Base-by-base conservation (phyloP, 2,329 filamentous ascomycete species). In the Sarocladium kiliense region DNA sequence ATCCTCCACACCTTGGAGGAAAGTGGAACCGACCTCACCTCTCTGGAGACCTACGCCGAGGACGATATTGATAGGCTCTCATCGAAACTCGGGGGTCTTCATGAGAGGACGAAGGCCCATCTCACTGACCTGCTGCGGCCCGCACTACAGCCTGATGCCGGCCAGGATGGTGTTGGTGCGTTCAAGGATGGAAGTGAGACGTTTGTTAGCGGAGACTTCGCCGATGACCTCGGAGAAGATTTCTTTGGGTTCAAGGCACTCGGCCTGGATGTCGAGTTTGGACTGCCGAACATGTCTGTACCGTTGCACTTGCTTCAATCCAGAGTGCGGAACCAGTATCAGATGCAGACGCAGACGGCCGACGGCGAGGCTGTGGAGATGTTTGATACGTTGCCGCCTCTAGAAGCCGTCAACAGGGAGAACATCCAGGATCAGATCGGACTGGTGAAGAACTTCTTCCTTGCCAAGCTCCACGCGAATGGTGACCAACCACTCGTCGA, bases 181-280 rank as follows among this genome's bases (percentile, higher is more conserved):
- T 99, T 99, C 78, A 91, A 95, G 59, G 94, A 99, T 64, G 93
- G 92, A 60, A 96, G 91, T 70, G 94, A 99, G 60, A 94, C 97
- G 67, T 99, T 97, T 63, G 86, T 97, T 49, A 91, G 89, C 45
- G 94, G 94, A 58, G 94, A 99, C 70, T 99, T 99, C 68, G 94
- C 94, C 1, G 94, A 97, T 68, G 94, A 99, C 63, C 88, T 99
- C 12, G 93, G 92, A 58, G 94, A 99, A 75, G 94, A 99, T 73
- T 99, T 97, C 81, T 99, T 99, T 66, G 94, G 94, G 26, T 97
- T 99, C 81, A 92, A 91, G 67, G 92, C 96, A 58, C 82, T 99
- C 45, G 94, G 94, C 42, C 80, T 99, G 56, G 91, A 96, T 65
- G 87, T 86, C 63, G 94, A 99, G 68, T 88, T 97, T 67, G 92